These are phyloP conservation scores for Senecio squalidus DNA, from an alignment of 140 eudicot genomes.

Conservation along the genomic window DNA sequence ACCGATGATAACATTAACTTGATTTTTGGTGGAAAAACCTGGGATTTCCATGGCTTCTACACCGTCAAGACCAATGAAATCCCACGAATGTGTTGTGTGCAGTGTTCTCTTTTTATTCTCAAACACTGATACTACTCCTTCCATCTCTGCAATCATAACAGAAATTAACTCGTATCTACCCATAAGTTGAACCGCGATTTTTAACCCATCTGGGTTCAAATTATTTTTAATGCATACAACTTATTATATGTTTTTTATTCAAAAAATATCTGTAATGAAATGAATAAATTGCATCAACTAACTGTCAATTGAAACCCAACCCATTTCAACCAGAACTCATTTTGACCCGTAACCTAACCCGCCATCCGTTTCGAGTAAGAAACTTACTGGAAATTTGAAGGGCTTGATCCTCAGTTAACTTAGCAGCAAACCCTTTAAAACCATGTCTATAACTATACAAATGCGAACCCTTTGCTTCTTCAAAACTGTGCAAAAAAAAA, in stretches of 20 bases:
- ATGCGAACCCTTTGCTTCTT: constrained; percentile 68
- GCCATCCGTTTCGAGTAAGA: not conserved
- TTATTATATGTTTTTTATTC: too few species aligned
- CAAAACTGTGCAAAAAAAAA: constrained; percentile 37
- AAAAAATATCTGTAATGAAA: too few species aligned
- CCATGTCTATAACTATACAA: constrained; percentile 81
- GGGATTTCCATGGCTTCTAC: constrained; percentile 88
- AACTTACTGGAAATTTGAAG: constrained; percentile 55
- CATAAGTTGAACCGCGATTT: too few species aligned
- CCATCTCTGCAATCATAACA: constrained; percentile 55
- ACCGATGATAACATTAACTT: constrained; percentile 87
- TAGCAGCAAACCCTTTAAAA: constrained; percentile 91
- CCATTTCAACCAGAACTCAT: too few species aligned
- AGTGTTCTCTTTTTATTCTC: constrained; percentile 52
- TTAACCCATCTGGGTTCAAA: too few species aligned
- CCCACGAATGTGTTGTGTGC: constrained; percentile 97
- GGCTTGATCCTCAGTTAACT: constrained; percentile 71
- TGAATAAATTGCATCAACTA: too few species aligned
- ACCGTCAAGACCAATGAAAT: constrained; percentile 68
- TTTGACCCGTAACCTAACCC: too few species aligned
- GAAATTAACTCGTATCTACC: too few species aligned
- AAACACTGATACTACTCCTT: constrained; percentile 85
- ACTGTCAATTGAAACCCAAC: too few species aligned
- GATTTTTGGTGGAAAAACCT: constrained; percentile 73
- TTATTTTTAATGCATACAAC: too few species aligned